Percentiles rank a stretch among this genome's conserved stretches.
Conservation (phyloP, 1,284 basidiomycete genomes). For the Chalciporus sp. region DNA sequence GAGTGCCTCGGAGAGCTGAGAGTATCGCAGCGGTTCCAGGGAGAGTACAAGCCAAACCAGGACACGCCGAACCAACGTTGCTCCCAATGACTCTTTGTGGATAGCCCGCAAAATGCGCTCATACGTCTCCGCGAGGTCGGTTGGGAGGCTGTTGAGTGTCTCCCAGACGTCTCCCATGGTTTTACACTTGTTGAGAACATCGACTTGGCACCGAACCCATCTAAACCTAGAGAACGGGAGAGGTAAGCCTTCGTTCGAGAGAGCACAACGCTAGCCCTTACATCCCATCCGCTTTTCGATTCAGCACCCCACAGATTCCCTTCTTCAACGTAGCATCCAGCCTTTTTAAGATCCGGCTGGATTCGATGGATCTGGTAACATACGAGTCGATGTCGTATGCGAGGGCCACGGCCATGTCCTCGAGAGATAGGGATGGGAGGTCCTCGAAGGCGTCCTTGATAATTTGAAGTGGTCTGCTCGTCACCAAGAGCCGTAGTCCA, state of each 20-base stretch:
- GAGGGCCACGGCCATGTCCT: not conserved
- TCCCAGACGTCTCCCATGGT: no score
- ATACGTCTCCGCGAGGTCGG: no score
- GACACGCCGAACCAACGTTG: no score
- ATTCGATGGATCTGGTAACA: not conserved
- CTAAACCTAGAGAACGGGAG: conserved; percentile 7
- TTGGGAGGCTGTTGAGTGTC: no score
- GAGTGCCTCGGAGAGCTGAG: no score
- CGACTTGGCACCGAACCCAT: conserved; percentile 14
- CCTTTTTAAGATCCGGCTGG: not conserved
- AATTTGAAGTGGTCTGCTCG: conserved; percentile 10
- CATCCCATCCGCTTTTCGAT: not conserved
- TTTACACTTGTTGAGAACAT: no score
- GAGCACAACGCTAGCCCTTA: not conserved
- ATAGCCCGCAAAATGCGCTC: no score
- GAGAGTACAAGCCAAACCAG: no score
- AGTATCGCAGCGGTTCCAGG: no score
- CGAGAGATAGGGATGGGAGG: conserved; percentile 3
- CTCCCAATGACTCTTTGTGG: no score
- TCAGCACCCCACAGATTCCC: not conserved
- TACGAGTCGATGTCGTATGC: not conserved
- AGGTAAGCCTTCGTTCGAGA: not conserved
- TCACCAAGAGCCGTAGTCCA: conserved; percentile 11
- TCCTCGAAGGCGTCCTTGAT: conserved; percentile 7
- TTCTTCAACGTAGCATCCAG: not conserved